Percentiles rank a stretch among this genome's conserved stretches.
phyloP scores from a whole-genome alignment of 2,329 filamentous ascomycete species.

The Hirsutella thompsonii region DNA sequence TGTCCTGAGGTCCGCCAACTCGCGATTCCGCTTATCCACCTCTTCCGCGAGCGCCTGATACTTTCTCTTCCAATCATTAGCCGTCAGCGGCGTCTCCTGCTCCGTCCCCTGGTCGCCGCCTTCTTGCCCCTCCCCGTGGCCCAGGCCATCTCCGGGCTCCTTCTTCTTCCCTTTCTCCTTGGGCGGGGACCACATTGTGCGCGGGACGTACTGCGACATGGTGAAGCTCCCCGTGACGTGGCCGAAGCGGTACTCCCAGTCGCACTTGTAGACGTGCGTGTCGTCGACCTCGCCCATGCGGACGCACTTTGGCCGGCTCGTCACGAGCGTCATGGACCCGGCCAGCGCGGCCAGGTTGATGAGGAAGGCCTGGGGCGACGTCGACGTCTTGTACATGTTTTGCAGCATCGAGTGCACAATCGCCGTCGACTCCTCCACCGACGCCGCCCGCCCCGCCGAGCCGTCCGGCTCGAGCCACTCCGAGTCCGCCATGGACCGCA shows the following conservation, averaged over 20 bases:
- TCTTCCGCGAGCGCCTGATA: conserved; percentile 46
- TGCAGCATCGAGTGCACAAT: conserved; percentile 41
- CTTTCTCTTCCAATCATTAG: conserved; percentile 35
- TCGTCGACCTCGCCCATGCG: conserved; percentile 28
- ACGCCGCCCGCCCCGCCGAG: conserved; percentile 25
- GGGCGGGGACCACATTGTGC: conserved; percentile 26
- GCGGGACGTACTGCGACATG: conserved; percentile 35
- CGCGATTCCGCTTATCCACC: conserved; percentile 45
- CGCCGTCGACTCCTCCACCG: conserved; percentile 38
- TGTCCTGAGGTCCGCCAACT: conserved; percentile 29
- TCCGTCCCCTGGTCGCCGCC: neutral
- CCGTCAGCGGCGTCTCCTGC: conserved; percentile 11
- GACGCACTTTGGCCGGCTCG: conserved; percentile 24
- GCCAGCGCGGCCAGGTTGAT: conserved; percentile 46
- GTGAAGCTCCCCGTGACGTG: conserved; percentile 37
- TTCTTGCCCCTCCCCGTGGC: conserved; percentile 7
- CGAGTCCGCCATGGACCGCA: conserved; percentile 33
- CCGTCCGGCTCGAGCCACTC: conserved; percentile 38
- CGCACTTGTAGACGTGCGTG: conserved; percentile 33
- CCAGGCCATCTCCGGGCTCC: too few relatives aligned
- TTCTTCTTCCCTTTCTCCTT: conserved; percentile 5
- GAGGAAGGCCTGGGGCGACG: conserved; percentile 40
- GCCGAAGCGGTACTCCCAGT: conserved; percentile 44
- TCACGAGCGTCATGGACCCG: conserved; percentile 38
- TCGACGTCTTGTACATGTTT: conserved; percentile 35